These are phyloP conservation scores for Venustampulla echinocandica DNA, from an alignment of 495 filamentous ascomycete genomes.

Conservation along the genomic window DNA sequence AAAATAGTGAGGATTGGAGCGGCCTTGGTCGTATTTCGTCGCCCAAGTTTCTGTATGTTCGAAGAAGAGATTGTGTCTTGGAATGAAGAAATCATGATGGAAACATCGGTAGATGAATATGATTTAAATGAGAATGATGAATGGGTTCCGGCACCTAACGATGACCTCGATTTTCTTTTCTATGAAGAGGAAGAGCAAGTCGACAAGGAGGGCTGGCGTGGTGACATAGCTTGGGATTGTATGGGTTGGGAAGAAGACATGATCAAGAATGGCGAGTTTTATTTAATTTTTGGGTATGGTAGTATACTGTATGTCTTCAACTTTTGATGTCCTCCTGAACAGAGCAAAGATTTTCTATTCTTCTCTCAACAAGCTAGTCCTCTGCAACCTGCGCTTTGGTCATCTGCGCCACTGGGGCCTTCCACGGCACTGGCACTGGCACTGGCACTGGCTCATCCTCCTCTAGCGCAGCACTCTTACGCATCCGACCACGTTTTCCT, in stretches of 20 bases:
- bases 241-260: no score
- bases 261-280: no score
- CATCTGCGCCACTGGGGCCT: conserved; percentile 8
- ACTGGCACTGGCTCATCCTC: conserved; percentile 11
- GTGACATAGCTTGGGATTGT: no score
- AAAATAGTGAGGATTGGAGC: not conserved
- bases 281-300: no score
- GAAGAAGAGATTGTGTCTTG: not conserved
- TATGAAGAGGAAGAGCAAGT: no score
- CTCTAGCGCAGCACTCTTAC: conserved; percentile 20
- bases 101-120: not conserved
- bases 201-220: no score
- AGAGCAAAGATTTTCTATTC: conserved; percentile 2
- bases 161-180: no score
- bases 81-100: not conserved
- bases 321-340: no score
- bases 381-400: not conserved
- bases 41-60: not conserved
- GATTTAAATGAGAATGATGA: not conserved
- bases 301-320: no score
- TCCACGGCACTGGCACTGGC: conserved; percentile 1
- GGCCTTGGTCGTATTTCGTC: not conserved
- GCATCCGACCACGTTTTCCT: conserved; percentile 31
- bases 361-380: not conserved
- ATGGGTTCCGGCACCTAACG: not conserved